Base-by-base conservation (phyloP, 2,329 filamentous ascomycete genomes). In the Aaosphaeria pasadenensis region DNA sequence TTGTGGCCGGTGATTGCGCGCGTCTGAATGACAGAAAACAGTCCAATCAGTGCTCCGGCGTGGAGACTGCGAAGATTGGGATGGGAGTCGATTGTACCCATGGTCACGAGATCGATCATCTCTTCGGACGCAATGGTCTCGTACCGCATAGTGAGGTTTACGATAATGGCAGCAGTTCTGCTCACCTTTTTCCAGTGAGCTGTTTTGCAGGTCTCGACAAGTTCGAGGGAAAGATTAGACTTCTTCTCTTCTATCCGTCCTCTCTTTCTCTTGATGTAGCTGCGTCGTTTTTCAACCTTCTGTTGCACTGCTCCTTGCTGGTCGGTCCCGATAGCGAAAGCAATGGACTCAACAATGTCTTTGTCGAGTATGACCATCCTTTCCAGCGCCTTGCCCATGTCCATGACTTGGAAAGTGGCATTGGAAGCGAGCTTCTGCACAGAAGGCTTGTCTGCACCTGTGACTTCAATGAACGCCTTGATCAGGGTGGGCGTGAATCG, bases 131-230 rank as follows among this genome's bases (percentile, higher is more conserved):
- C 90, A 52, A 99, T 82, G 13, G 84, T 87, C 56, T 96, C 87
- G 60, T 97, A 96, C n/a, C 94, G 86, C 53, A 96, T 82, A 48
- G 90, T 92, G 53, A 96, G 80, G 51, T 94, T 95, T 48, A 92
- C 84, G 4, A 95, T 89, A 66, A 99, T 94, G 33, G 95, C 88
- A 7, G 89, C 88, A 48, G 91, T 95, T 30, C 92, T 82, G 44
- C 85, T 90, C 5, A 92, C 92, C 59, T 96, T 91, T 75, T 96
- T 97, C 94, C 94, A 99, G 65, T 99, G 95, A 1, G 91, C 89
- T 3, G 82, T 82, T 59, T 84, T 85, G 1, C 90, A 88, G 50
- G 87, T 75, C 50, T 87, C 82, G 4, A 91, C 87, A 31, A 99
- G 77, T 66, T 97, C 91, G 46, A 89, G 76, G 0, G 91, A 89